phyloP scores from a whole-genome alignment of 2,329 filamentous ascomycete species.

The Fusarium buharicum region DNA sequence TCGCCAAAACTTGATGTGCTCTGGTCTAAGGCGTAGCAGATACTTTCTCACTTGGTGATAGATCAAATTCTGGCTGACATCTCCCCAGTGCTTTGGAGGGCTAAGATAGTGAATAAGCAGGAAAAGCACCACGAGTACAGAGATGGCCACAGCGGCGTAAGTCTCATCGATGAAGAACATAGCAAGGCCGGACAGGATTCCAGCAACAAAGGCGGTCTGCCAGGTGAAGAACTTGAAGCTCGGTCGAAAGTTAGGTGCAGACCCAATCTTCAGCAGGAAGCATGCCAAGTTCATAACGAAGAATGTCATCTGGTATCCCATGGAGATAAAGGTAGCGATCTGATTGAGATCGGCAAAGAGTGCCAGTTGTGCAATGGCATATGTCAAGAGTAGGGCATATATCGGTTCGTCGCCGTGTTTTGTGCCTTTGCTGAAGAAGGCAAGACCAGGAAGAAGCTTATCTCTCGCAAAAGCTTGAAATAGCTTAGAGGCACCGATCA shows the following conservation, averaged over 20 bases:
- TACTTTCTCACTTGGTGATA: slow-evolving; percentile 90
- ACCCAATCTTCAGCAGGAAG: slow-evolving; percentile 86
- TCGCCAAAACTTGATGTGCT: slow-evolving; percentile 94
- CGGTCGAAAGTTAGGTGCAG: slow-evolving; percentile 87
- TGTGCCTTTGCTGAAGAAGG: slow-evolving; percentile 78
- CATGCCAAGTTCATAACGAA: slow-evolving; percentile 89
- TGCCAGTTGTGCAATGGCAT: slow-evolving; percentile 78
- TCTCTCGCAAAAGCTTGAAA: slow-evolving; percentile 86
- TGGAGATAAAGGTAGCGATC: slow-evolving; percentile 89
- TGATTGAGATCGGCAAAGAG: slow-evolving; percentile 87
- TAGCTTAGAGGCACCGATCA: slow-evolving; percentile 86
- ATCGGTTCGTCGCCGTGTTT: slow-evolving; percentile 78
- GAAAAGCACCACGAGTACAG: slow-evolving; percentile 79
- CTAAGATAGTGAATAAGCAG: slow-evolving; percentile 86
- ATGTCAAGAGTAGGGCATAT: slow-evolving; percentile 80
- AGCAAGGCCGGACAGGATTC: slow-evolving; percentile 78
- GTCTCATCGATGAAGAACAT: slow-evolving; percentile 93
- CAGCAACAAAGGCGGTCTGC: slow-evolving; percentile 80
- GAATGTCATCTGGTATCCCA: slow-evolving; percentile 94
- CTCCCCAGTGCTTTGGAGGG: slow-evolving; percentile 88
- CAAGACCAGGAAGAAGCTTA: slow-evolving; percentile 79
- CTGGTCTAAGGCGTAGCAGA: slow-evolving; percentile 80
- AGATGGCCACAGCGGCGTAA: slow-evolving; percentile 80
- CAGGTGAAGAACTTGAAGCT: slow-evolving; percentile 91
- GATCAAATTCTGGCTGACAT: slow-evolving; percentile 88